These are phyloP conservation scores for Crithidia fasciculata DNA, from an alignment of 208 protist genomes.

Conservation along the genomic window DNA sequence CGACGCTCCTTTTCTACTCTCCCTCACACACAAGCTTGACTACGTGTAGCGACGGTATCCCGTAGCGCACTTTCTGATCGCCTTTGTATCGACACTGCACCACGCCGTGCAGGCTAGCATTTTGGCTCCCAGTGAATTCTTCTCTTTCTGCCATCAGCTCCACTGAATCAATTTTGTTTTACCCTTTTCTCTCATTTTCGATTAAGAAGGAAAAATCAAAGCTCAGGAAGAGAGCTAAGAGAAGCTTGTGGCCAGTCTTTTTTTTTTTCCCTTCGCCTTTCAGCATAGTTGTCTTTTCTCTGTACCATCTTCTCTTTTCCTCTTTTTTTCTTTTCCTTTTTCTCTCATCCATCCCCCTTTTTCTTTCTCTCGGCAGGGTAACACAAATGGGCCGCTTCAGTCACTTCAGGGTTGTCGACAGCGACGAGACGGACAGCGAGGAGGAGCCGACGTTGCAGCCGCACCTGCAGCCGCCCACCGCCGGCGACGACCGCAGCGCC, in stretches of 20 bases:
- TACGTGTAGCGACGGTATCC: too few species aligned
- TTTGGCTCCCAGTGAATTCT: too few species aligned
- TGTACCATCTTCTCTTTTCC: background rate
- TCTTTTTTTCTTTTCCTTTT: constrained; percentile 11
- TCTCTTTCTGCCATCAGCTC: too few species aligned
- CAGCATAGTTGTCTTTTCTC: background rate
- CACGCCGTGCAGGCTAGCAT: too few species aligned
- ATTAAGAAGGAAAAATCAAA: too few species aligned
- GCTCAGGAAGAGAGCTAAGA: too few species aligned
- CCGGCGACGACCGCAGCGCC: constrained; percentile 3
- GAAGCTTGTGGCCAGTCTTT: background rate
- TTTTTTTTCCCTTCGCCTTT: background rate
- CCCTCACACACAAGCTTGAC: too few species aligned
- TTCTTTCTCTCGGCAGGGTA: background rate
- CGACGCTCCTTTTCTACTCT: too few species aligned
- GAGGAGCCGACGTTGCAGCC: constrained; percentile 24
- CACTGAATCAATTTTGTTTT: background rate
- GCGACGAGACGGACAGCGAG: constrained; percentile 56
- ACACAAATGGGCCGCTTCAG: constrained; percentile 48
- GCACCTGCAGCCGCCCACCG: background rate
- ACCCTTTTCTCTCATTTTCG: constrained; percentile 9
- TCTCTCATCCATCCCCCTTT: constrained; percentile 10
- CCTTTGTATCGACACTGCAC: too few species aligned
- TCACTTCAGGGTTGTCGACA: constrained; percentile 59
- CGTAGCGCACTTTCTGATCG: too few species aligned